Percentiles rank a stretch among this genome's conserved stretches.
phyloP scores from a whole-genome alignment of 75 land plant genomes.

The Sequoiadendron giganteum region DNA sequence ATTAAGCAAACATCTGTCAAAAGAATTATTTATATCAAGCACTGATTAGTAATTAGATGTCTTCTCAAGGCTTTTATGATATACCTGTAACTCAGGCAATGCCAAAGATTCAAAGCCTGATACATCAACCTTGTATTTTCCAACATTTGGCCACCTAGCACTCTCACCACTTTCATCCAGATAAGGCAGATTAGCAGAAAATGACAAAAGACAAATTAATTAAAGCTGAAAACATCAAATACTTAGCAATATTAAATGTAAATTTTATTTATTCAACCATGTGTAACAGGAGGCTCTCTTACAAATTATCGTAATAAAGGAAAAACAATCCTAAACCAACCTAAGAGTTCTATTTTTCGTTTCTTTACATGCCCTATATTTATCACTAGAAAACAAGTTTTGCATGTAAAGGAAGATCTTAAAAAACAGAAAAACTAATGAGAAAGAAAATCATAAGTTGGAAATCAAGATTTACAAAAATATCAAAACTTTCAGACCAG shows the following conservation, averaged over 20 bases:
- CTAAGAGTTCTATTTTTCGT: too few relatives aligned
- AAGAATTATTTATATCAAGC: background rate
- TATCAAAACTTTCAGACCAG: too few relatives aligned
- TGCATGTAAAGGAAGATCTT: too few relatives aligned
- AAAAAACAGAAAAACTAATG: too few relatives aligned
- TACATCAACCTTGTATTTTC: constrained; percentile 77
- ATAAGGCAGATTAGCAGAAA: background rate
- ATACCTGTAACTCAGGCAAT: constrained; percentile 76
- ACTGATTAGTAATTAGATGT: background rate
- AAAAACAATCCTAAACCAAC: background rate
- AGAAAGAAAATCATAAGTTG: too few relatives aligned
- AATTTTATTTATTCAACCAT: background rate
- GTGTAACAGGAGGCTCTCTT: background rate
- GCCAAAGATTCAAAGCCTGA: constrained; percentile 76
- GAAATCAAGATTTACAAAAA: too few relatives aligned
- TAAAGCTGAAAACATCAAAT: constrained; percentile 5
- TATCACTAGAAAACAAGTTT: too few relatives aligned
- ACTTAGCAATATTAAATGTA: background rate
- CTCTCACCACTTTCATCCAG: constrained; percentile 41
- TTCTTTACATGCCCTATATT: too few relatives aligned
- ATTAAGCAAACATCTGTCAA: background rate
- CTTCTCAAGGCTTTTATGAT: background rate
- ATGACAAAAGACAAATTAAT: background rate
- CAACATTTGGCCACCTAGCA: constrained; percentile 68
- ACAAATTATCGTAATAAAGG: background rate